phyloP scores from a whole-genome alignment of 495 filamentous ascomycete species.

The Astrocystis sublimbata region DNA sequence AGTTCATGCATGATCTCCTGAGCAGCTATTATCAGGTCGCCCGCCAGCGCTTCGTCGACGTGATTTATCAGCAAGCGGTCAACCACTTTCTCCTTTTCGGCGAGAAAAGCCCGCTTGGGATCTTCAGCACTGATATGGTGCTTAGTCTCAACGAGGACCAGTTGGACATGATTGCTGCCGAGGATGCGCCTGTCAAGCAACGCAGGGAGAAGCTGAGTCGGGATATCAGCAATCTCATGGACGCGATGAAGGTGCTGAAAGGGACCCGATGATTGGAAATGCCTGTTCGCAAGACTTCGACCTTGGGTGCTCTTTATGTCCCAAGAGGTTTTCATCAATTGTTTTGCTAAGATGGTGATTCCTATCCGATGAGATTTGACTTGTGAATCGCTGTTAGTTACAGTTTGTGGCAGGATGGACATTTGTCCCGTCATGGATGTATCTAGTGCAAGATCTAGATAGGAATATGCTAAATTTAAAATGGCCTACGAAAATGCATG shows the following conservation, averaged over 20 bases:
- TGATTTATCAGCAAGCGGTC: constrained; percentile 42
- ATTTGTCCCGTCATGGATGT: too few relatives aligned
- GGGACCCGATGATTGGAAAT: constrained; percentile 6
- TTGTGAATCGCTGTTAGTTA: too few relatives aligned
- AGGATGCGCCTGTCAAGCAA: constrained; percentile 29
- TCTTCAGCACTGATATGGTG: constrained; percentile 34
- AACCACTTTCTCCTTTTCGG: constrained; percentile 38
- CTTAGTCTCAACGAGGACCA: constrained; percentile 29
- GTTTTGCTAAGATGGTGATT: too few relatives aligned
- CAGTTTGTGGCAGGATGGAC: too few relatives aligned
- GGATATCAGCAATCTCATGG: constrained; percentile 27
- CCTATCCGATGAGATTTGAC: too few relatives aligned
- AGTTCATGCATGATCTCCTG: constrained; percentile 59
- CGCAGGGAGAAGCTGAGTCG: constrained; percentile 25
- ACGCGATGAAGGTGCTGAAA: constrained; percentile 28
- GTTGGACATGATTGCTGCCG: constrained; percentile 41
- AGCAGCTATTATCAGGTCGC: constrained; percentile 61
- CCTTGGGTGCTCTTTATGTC: neutral
- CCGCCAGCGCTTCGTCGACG: constrained; percentile 56
- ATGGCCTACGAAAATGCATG: too few relatives aligned
- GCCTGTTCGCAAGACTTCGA: neutral
- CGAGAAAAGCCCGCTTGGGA: constrained; percentile 30
- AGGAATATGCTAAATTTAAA: too few relatives aligned
- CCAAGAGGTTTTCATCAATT: neutral
- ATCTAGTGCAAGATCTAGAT: too few relatives aligned